Conservation (phyloP, 768 basidiomycete species). For the Boletus reticuloceps region DNA sequence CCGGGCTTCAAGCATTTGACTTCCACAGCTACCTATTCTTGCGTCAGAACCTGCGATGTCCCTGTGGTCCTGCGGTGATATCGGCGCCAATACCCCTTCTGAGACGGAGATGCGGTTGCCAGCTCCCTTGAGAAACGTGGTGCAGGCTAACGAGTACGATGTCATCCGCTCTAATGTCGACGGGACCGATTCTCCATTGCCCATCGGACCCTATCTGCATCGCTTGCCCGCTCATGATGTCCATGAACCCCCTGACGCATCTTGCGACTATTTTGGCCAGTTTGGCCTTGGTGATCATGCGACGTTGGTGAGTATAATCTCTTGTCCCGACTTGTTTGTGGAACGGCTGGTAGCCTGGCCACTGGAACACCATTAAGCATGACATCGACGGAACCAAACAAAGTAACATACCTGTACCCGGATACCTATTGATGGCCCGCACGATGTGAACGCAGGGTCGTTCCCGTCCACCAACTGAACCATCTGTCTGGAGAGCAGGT, state of each 20-base stretch:
- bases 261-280: slow-evolving; percentile 71
- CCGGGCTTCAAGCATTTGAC: too few relatives aligned
- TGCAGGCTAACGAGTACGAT: slow-evolving; percentile 66
- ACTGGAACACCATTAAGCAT: slow-evolving; percentile 38
- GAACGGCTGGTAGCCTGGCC: slow-evolving; percentile 74
- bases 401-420: slow-evolving; percentile 51
- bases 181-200: slow-evolving; percentile 16
- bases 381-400: neutral
- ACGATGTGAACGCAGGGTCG: slow-evolving; percentile 58
- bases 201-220: slow-evolving; percentile 6
- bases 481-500: slow-evolving; percentile 55
- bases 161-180: slow-evolving; percentile 7
- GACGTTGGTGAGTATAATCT: slow-evolving; percentile 65
- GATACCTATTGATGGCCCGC: slow-evolving; percentile 71
- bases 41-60: neutral
- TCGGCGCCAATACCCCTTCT: neutral
- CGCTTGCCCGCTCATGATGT: neutral
- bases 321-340: slow-evolving; percentile 69
- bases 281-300: slow-evolving; percentile 65
- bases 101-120: slow-evolving; percentile 72
- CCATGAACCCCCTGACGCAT: slow-evolving; percentile 38
- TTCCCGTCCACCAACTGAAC: slow-evolving; percentile 50
- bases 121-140: slow-evolving; percentile 75
- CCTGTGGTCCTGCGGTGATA: neutral
- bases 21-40: neutral